phyloP scores from a whole-genome alignment of 306 rosid genomes.

The Cicer bijugum region DNA sequence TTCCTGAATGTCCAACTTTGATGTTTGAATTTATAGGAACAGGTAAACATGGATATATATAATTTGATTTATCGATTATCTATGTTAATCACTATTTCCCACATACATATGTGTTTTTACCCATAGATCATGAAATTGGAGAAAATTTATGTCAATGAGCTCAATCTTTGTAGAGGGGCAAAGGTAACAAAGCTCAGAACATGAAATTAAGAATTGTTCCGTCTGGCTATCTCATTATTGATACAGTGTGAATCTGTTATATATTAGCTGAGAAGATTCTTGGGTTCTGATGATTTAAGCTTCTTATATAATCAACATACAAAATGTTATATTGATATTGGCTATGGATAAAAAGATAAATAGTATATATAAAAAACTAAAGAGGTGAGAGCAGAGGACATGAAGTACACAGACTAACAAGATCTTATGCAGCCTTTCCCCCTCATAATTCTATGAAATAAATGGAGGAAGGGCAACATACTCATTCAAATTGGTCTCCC shows the following conservation, averaged over 20 bases:
- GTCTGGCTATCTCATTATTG: conserved; percentile 1
- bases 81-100: conserved; percentile 35
- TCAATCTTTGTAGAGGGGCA: conserved; percentile 5
- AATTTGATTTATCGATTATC: background rate
- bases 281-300: conserved; percentile 13
- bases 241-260: background rate
- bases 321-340: conserved; percentile 7
- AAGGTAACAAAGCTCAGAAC: conserved; percentile 8
- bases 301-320: conserved; percentile 8
- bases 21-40: conserved; percentile 95
- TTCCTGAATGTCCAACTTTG: conserved; percentile 79
- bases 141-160: conserved; percentile 20
- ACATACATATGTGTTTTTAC: conserved; percentile 19
- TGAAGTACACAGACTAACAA: background rate
- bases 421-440: too few relatives aligned
- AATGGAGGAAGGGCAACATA: too few relatives aligned
- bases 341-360: conserved; percentile 20
- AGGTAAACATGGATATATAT: conserved; percentile 54
- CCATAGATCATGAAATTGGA: conserved; percentile 33
- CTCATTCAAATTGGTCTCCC: conserved; percentile 23
- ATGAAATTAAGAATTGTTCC: conserved; percentile 17
- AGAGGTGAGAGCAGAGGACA: background rate
- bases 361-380: background rate
- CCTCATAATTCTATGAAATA: too few relatives aligned
- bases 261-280: conserved; percentile 9